These are phyloP conservation scores for Chrysoporthe puriensis DNA, from an alignment of 2,329 filamentous ascomycete genomes.

Conservation along the genomic window DNA sequence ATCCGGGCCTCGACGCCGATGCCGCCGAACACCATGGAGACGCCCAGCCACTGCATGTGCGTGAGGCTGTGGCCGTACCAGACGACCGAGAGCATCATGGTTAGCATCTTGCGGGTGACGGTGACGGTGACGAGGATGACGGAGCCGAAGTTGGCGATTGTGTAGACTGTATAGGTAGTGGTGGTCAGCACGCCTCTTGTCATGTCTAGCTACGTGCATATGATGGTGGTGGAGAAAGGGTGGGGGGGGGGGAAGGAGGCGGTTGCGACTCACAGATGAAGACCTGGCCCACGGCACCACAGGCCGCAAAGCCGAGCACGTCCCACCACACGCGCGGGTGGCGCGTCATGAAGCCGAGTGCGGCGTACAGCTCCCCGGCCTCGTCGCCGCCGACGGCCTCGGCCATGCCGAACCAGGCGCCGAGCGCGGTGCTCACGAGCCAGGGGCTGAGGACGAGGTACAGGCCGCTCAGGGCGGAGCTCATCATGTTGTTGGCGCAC, in stretches of 20 bases:
- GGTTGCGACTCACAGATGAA: conserved; percentile 74
- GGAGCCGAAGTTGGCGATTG: conserved; percentile 87
- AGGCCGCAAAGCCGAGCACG: conserved; percentile 86
- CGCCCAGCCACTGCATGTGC: conserved; percentile 91
- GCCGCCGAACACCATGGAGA: conserved; percentile 90
- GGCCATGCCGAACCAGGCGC: conserved; percentile 70
- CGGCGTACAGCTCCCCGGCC: conserved; percentile 78
- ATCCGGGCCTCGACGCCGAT: conserved; percentile 90
- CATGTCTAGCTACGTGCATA: background rate
- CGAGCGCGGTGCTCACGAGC: conserved; percentile 68
- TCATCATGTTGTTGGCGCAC: conserved; percentile 94
- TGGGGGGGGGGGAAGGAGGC: background rate
- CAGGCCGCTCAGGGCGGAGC: conserved; percentile 72
- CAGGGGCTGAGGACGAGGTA: conserved; percentile 83
- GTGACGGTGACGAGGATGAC: conserved; percentile 94
- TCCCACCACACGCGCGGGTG: conserved; percentile 85
- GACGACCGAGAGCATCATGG: conserved; percentile 94
- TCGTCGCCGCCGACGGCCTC: conserved; percentile 58
- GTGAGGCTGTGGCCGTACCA: conserved; percentile 90
- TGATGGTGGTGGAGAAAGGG: background rate
- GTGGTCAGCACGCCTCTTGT: background rate
- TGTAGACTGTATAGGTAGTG: conserved; percentile 67
- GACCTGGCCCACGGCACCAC: conserved; percentile 90
- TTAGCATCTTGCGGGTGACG: conserved; percentile 98
- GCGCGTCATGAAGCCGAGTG: conserved; percentile 76